Conservation (phyloP, 2,329 filamentous ascomycete genomes). For the Cryphonectria radicalis region DNA sequence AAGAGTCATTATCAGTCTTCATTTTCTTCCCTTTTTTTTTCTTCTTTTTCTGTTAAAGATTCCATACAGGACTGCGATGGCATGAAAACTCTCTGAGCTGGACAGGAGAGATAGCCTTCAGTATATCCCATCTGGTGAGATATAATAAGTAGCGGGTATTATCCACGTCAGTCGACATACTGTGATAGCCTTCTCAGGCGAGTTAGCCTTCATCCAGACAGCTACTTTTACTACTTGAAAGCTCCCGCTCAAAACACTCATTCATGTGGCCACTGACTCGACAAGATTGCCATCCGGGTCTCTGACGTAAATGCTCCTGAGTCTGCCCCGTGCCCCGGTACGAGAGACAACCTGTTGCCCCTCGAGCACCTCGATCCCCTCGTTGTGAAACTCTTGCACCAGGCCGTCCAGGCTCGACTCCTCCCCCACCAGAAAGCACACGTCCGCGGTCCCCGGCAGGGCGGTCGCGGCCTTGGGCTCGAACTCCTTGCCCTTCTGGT, state of each 20-base stretch:
- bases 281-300: conserved; percentile 67
- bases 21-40: neutral
- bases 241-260: neutral
- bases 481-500: conserved; percentile 61
- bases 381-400: conserved; percentile 44
- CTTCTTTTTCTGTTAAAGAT: neutral
- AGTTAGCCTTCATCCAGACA: neutral
- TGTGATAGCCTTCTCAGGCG: conserved; percentile 1
- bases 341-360: conserved; percentile 55
- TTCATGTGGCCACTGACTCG: conserved; percentile 51
- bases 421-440: conserved; percentile 62
- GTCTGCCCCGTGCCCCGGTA: conserved; percentile 58
- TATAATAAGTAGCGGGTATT: neutral
- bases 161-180: neutral
- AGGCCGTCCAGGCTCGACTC: conserved; percentile 49
- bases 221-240: too few species aligned
- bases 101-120: neutral
- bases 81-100: neutral
- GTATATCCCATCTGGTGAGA: neutral
- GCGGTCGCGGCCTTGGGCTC: conserved; percentile 61
- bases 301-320: conserved; percentile 63
- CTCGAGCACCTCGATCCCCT: conserved; percentile 54
- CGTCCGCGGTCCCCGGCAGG: conserved; percentile 59
- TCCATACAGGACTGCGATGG: neutral
- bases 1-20: neutral